Percentiles rank a stretch among this genome's conserved stretches.
Conservation (phyloP, 805 yeast genomes). For the Starmerella sirachaensis region DNA sequence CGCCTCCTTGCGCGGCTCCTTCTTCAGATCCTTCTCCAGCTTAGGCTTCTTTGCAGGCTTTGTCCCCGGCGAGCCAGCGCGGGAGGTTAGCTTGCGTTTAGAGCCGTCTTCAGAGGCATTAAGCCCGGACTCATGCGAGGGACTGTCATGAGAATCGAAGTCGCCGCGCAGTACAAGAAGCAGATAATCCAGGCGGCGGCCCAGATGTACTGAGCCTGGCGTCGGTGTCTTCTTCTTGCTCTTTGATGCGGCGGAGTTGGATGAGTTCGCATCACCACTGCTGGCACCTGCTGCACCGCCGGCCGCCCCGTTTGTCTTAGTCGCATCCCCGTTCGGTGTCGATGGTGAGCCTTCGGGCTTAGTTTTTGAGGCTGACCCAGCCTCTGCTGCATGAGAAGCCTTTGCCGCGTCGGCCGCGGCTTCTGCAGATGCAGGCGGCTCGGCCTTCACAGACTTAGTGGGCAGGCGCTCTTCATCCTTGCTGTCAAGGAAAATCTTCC, state of each 20-base stretch:
- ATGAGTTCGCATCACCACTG: neutral
- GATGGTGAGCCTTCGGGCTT: too few relatives aligned
- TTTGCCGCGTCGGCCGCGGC: conserved; percentile 6
- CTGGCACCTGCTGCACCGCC: conserved; percentile 4
- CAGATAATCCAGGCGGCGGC: conserved; percentile 82
- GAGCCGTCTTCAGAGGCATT: conserved; percentile 17
- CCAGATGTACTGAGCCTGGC: conserved; percentile 86
- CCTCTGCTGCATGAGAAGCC: too few relatives aligned
- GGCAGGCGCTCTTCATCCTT: conserved; percentile 20
- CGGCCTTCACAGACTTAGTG: neutral
- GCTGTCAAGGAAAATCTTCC: conserved; percentile 57
- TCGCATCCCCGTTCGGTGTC: neutral
- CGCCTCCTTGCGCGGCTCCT: conserved; percentile 6
- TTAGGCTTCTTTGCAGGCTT: conserved; percentile 15
- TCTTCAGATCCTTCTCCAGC: conserved; percentile 7
- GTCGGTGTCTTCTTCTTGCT: conserved; percentile 27
- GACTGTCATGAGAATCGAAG: conserved; percentile 21
- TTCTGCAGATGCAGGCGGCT: conserved; percentile 14
- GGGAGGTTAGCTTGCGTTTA: conserved; percentile 10
- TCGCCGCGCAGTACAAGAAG: conserved; percentile 57
- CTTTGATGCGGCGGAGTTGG: neutral
- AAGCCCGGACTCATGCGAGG: neutral
- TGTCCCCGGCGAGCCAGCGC: conserved; percentile 14
- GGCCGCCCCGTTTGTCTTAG: neutral
- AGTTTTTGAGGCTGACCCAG: too few relatives aligned